These are phyloP conservation scores for Calonectria leucothoes DNA, from an alignment of 2,329 filamentous ascomycete species.

Conservation along the genomic window DNA sequence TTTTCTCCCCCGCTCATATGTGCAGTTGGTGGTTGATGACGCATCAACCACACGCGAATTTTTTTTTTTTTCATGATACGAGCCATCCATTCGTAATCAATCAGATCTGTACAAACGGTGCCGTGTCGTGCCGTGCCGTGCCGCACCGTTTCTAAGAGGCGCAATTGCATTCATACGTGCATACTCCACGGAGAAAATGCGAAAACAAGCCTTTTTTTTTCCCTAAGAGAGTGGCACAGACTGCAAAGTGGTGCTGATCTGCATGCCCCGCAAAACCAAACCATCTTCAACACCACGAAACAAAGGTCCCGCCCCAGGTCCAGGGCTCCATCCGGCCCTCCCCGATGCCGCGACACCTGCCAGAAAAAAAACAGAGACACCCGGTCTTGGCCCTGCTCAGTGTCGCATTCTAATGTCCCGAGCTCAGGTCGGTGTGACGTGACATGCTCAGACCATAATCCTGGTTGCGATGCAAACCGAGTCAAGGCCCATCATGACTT, in stretches of 20 bases:
- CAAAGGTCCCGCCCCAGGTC: background rate
- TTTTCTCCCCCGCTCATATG: slow-evolving; percentile 2
- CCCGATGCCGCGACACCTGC: background rate
- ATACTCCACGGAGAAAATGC: background rate
- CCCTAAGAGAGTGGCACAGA: background rate
- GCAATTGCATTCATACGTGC: background rate
- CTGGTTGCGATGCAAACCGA: background rate
- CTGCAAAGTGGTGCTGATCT: background rate
- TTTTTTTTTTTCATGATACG: no score
- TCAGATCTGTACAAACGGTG: no score
- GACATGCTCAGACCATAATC: background rate
- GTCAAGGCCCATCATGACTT: slow-evolving; percentile 1
- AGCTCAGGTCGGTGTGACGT: background rate
- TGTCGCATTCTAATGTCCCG: background rate
- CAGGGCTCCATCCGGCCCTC: background rate
- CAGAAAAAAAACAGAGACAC: background rate
- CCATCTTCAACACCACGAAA: slow-evolving; percentile 3
- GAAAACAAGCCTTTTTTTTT: slow-evolving; percentile 9
- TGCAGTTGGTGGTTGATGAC: background rate
- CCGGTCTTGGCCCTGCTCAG: background rate
- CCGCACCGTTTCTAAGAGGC: background rate
- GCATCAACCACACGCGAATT: background rate
- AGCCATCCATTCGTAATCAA: background rate
- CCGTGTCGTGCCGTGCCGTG: no score
- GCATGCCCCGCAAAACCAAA: slow-evolving; percentile 5